These are phyloP conservation scores for Atkinsonella texensis DNA, from an alignment of 2,329 filamentous ascomycete species.

Conservation along the genomic window DNA sequence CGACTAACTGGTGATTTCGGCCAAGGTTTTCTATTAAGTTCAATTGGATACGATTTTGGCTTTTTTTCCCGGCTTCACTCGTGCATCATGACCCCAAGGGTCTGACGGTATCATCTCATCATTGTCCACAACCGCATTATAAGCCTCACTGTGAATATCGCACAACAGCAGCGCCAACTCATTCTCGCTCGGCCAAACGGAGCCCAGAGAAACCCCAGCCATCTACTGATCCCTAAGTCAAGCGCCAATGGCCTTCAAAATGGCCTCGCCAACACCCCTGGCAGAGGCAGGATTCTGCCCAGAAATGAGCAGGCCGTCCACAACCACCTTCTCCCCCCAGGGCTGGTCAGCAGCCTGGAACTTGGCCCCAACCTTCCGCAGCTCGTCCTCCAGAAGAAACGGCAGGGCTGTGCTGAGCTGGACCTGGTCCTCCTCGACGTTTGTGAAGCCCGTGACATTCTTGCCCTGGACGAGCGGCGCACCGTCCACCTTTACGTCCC, in stretches of 20 bases:
- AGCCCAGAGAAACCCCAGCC: too few relatives aligned
- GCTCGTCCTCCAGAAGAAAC: slow-evolving; percentile 43
- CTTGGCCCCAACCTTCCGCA: slow-evolving; percentile 39
- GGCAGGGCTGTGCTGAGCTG: slow-evolving; percentile 42
- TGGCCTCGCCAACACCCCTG: slow-evolving; percentile 36
- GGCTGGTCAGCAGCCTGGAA: slow-evolving; percentile 43
- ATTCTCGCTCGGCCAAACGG: too few relatives aligned
- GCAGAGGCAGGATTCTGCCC: slow-evolving; percentile 47
- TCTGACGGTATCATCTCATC: too few relatives aligned
- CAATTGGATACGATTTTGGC: too few relatives aligned
- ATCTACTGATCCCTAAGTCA: background rate
- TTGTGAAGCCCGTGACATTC: slow-evolving; percentile 49
- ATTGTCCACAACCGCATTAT: too few relatives aligned
- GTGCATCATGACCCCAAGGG: too few relatives aligned
- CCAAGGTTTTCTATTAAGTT: too few relatives aligned
- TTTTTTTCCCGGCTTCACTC: too few relatives aligned
- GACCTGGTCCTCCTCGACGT: slow-evolving; percentile 41
- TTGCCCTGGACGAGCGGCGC: slow-evolving; percentile 42
- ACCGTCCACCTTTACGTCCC: slow-evolving; percentile 43
- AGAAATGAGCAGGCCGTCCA: slow-evolving; percentile 41
- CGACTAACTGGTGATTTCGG: too few relatives aligned
- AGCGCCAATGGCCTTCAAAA: slow-evolving; percentile 32
- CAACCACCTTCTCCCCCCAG: slow-evolving; percentile 36
- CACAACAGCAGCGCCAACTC: too few relatives aligned
- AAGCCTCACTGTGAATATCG: too few relatives aligned